Evolutionary conservation across 345 rosid species (phyloP).

Genomic region (Eucalyptus viminalis): DNA sequence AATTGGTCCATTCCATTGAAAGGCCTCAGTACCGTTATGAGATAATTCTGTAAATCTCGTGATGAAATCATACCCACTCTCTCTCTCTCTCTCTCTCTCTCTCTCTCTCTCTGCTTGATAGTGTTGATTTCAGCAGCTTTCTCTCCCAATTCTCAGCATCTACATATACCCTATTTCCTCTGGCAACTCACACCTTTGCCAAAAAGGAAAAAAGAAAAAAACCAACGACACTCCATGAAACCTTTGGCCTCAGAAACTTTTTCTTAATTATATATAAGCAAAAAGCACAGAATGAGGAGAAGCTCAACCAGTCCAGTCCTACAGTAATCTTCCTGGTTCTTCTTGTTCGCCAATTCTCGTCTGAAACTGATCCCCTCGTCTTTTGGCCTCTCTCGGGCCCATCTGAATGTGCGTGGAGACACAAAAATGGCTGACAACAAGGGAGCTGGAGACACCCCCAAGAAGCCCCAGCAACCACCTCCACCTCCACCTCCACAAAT

Average conservation of each 20-base stretch:
- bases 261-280: background rate
- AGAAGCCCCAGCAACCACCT: conserved; percentile 38
- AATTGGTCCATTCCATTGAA: background rate
- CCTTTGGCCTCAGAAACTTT: background rate
- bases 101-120: background rate
- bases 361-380: background rate
- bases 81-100: background rate
- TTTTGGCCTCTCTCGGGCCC: background rate
- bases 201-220: background rate
- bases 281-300: background rate
- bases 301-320: background rate
- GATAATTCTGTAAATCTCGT: background rate
- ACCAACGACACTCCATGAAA: background rate
- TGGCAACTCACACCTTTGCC: background rate
- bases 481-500: conserved; percentile 2
- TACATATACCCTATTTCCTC: background rate
- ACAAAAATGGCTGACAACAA: conserved; percentile 3
- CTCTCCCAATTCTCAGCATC: background rate
- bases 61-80: background rate
- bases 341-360: background rate
- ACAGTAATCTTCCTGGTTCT: background rate
- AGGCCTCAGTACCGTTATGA: background rate
- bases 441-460: conserved; percentile 23
- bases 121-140: background rate
- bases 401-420: background rate